Evolutionary conservation across 73 alveolate genomes (phyloP), one percentile per base, ranked within the genome.

Genomic region (Durusdinium trenchii): DNA sequence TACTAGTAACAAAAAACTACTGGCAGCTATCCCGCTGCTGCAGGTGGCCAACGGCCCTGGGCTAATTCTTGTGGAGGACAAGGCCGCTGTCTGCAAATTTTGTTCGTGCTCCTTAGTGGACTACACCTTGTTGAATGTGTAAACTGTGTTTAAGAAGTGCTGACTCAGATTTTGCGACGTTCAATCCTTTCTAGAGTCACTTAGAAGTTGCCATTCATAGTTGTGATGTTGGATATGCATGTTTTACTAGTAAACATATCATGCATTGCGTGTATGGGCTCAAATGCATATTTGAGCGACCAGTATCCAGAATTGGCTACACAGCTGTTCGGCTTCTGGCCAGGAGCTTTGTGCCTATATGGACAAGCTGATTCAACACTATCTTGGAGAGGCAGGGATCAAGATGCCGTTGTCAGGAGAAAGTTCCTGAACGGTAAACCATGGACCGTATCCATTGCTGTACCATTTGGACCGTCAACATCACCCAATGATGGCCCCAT

Each of bases 31-130:
- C 32, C 6, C 43, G n/a, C 69, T 30, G 1, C 42, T 28, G 0
- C 60, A 87, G 95, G 95, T 87, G 67, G 95, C 95, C 40, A 87
- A 87, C 30, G 95, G 95, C 42, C 95, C 95, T 57, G 95, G 95
- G 32, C 47, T 87, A 84, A 73, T 87, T 16, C 57, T 87, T 36
- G 95, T 87, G 38, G 95, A 87, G 46, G 95, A 87, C 95, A 87
- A 87, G 95, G 95, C 20, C 40, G 32, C 69, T 23, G 69, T n/a
- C n/a, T n/a, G n/a, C n/a, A n/a, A 26, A 30, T 14, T 4, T n/a
- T 6, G 51, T 14, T 6, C 82, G 23, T 32, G 35, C 18, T 14
- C 47, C 12, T 30, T 6, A 30, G 51, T 69, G 82, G 82, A n/a
- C n/a, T n/a, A n/a, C n/a, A n/a, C n/a, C n/a, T 1, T 12, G 42